Base-by-base conservation (phyloP, 441 rosid genomes). In the Erysimum cheiri region DNA sequence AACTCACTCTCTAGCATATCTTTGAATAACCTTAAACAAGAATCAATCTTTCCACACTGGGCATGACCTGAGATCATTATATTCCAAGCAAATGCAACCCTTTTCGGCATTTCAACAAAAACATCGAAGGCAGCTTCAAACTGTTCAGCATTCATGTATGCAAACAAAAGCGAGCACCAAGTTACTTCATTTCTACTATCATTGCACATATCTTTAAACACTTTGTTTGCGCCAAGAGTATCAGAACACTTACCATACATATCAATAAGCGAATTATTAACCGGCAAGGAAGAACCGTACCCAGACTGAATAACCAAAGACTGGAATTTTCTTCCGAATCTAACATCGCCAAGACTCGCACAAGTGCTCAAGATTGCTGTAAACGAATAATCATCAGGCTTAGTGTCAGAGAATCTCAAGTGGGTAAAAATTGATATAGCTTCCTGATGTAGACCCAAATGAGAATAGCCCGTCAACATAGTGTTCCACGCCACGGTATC, bases 131-230 rank as follows among this genome's bases (percentile, higher is more conserved):
- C 97, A 7, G n/a, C 63, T 28, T 61, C 59, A 52, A 83, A 80
- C 70, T 69, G 72, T 60, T 81, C 77, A 60, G 79, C 74, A 60
- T 82, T 88, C 14, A 82, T 57, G 62, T 85, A 78, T 0, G 92
- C 90, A 79, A 80, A 89, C 81, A 89, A 73, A 80, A 89, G 86
- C 8, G 94, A 92, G 58, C 97, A 89, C 96, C 96, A 86, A n/a
- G 92, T 78, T 39, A 92, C 88, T 79, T 89, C 92, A 81, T 92
- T 89, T 68, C 64, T 56, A 64, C 32, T 33, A 50, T 8, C 53
- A 82, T 15, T 54, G 37, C 29, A 50, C 85, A 78, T 79, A 47
- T 79, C 85, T 61, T 76, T 37, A 77, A 92, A 92, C 68, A 88
- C 87, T 74, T 69, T 77, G 56, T 49, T 47, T 33, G 96, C 97